phyloP scores from a whole-genome alignment of 306 rosid species.

The Trifolium dubium region DNA sequence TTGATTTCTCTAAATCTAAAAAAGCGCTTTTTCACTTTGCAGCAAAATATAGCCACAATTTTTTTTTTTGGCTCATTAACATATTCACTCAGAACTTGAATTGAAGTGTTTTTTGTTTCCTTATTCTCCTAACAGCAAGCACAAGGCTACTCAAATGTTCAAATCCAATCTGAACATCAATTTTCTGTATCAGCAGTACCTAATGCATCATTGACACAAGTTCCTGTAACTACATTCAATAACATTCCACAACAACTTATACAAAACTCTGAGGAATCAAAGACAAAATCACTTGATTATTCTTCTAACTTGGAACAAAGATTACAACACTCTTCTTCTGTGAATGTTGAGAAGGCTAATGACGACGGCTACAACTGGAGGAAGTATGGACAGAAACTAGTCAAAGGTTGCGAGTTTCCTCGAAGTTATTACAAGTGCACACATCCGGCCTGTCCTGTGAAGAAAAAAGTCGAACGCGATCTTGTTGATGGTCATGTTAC shows the following conservation, averaged over 20 bases:
- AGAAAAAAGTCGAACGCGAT: constrained; percentile 85
- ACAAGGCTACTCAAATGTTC: constrained; percentile 58
- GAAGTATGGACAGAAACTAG: constrained; percentile 86
- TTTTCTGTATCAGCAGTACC: constrained; percentile 47
- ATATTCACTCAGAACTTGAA: not conserved
- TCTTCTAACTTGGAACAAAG: constrained; percentile 53
- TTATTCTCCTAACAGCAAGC: constrained; percentile 55
- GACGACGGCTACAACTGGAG: constrained; percentile 87
- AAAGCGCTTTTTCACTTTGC: too few relatives aligned
- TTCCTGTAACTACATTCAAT: constrained; percentile 42
- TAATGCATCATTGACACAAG: constrained; percentile 42
- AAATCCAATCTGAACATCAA: constrained; percentile 48
- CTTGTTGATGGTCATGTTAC: constrained; percentile 79
- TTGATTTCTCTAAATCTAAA: too few relatives aligned
- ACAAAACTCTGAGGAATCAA: constrained; percentile 29
- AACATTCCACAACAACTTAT: constrained; percentile 38
- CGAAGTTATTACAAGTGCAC: constrained; percentile 87
- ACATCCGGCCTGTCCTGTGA: constrained; percentile 68
- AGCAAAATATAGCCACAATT: too few relatives aligned
- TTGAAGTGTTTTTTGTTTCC: not conserved
- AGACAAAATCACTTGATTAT: constrained; percentile 48
- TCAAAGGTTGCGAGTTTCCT: constrained; percentile 84
- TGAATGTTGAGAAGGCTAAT: constrained; percentile 65
- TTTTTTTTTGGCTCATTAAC: too few relatives aligned
- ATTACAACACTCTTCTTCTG: constrained; percentile 47